Evolutionary conservation across 768 basidiomycete genomes (phyloP).

Genomic region (Termitomyces bulborhizus): DNA sequence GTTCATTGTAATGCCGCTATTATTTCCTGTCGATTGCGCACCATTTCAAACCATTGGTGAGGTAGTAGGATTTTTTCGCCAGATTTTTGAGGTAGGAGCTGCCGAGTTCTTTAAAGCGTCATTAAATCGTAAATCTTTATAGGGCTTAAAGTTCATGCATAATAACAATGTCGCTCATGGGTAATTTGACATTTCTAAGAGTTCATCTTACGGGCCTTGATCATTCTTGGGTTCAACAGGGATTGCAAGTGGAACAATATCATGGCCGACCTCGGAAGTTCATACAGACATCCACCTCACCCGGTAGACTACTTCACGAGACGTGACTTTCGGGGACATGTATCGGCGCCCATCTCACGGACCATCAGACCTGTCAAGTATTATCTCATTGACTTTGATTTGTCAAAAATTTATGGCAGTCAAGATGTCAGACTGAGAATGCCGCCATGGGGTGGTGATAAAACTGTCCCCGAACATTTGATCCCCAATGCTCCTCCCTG

Average conservation of each 20-base stretch:
- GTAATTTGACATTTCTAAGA: conserved; percentile 7
- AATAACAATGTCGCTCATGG: conserved; percentile 24
- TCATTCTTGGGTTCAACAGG: background rate
- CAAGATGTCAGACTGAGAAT: conserved; percentile 18
- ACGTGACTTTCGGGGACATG: conserved; percentile 10
- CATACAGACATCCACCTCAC: conserved; percentile 4
- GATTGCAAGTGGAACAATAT: conserved; percentile 22
- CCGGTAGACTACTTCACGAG: conserved; percentile 10
- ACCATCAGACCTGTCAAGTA: conserved; percentile 12
- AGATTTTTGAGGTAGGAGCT: conserved; percentile 19
- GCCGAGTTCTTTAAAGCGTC: background rate
- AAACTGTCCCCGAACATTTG: conserved; percentile 22
- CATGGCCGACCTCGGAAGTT: conserved; percentile 19
- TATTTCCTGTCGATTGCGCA: conserved; percentile 14
- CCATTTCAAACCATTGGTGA: conserved; percentile 26
- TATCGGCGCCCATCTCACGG: conserved; percentile 6
- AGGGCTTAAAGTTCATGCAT: conserved; percentile 30
- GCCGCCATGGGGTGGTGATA: conserved; percentile 22
- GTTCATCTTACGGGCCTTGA: background rate
- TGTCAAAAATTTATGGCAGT: conserved; percentile 15
- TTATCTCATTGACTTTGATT: too few species aligned
- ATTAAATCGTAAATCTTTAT: background rate
- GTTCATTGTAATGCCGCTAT: conserved; percentile 26
- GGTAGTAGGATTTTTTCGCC: conserved; percentile 21
- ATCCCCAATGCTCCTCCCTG: conserved; percentile 13